Evolutionary conservation across 1,139 yeast species (phyloP), one percentile per base, ranked within the genome.

Genomic region (Candida freyschussii): DNA sequence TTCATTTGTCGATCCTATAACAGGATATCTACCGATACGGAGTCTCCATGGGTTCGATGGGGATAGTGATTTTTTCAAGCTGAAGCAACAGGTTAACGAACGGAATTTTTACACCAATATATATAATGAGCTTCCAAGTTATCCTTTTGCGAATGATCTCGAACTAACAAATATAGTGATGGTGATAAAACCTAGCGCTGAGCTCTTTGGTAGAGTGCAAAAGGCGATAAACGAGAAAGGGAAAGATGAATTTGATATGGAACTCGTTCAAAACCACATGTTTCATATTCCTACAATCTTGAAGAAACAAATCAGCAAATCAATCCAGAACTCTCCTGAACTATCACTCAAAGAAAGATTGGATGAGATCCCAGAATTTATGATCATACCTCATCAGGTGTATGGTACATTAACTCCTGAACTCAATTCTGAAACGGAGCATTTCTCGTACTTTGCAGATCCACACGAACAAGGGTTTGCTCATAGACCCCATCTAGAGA

Each of bases 391-490:
- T 7, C 72, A 66, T 40, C 53, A 61, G 24, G 50, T 55, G 1
- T 67, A 67, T 43, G 73, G 70, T 3, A 67, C 63, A 0, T 44
- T 67, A 7, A 63, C 71, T 0, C 67, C 67, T 6, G 69, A 67
- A 36, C 57, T 67, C 34, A 59, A 59, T 27, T 59, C 57, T 32
- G 27, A 34, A 20, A 37, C 31, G 16, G 65, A 62, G 35, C 47
- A 55, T 54, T 16, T 16, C 9, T 36, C 45, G 11, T 45, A 34
- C 20, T 23, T 33, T 18, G 43, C 45, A 5, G 52, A 47, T 32
- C 26, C 47, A 1, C 45, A 36, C 19, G 51, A 47, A 19, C 47
- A 41, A 20, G 25, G 37, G 2, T 47, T 40, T 30, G 40, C 47
- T 7, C 28, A 33, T 13, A 9, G 24, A n/a, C n/a, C n/a, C n/a